Evolutionary conservation across 495 filamentous ascomycete genomes (phyloP).

Genomic region (Hyphodiscus hymeniophilus): DNA sequence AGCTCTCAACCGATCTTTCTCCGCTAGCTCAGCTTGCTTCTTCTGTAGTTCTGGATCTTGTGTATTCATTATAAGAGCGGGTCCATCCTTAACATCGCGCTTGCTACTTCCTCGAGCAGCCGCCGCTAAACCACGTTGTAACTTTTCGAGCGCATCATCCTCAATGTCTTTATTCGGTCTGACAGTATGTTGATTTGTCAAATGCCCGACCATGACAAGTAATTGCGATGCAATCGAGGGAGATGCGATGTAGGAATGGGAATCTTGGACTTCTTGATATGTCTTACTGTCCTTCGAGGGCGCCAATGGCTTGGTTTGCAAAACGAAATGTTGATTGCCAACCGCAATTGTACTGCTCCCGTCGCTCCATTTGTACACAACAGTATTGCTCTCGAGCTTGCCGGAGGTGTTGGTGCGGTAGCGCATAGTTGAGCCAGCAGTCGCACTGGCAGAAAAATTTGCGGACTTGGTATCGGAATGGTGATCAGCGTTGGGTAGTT

Average conservation of each 20-base stretch:
- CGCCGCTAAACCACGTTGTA: slow-evolving; percentile 61
- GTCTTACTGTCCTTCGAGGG: slow-evolving; percentile 44
- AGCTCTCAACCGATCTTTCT: slow-evolving; percentile 60
- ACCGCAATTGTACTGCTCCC: slow-evolving; percentile 51
- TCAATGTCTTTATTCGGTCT: slow-evolving; percentile 59
- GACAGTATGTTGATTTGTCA: slow-evolving; percentile 69
- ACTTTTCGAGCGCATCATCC: slow-evolving; percentile 68
- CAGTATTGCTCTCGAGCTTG: slow-evolving; percentile 23
- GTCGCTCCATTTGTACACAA: slow-evolving; percentile 24
- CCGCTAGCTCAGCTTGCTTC: slow-evolving; percentile 63
- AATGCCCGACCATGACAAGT: slow-evolving; percentile 68
- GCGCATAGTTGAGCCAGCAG: slow-evolving; percentile 49
- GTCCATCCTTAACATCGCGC: slow-evolving; percentile 34
- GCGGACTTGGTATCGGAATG: slow-evolving; percentile 17
- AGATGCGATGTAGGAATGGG: slow-evolving; percentile 75
- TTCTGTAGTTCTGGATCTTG: slow-evolving; percentile 78
- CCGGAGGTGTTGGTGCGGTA: slow-evolving; percentile 19
- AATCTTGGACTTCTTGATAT: slow-evolving; percentile 64
- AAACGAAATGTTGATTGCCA: slow-evolving; percentile 71
- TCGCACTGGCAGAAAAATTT: slow-evolving; percentile 46
- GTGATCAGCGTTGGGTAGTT: slow-evolving; percentile 48
- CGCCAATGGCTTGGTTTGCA: slow-evolving; percentile 66
- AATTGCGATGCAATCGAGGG: slow-evolving; percentile 60
- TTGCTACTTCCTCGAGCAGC: slow-evolving; percentile 35
- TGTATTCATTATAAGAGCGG: slow-evolving; percentile 46